Evolutionary conservation across 805 yeast species (phyloP), one percentile per base, ranked within the genome.

Genomic region (Kodamaea leandrae): DNA sequence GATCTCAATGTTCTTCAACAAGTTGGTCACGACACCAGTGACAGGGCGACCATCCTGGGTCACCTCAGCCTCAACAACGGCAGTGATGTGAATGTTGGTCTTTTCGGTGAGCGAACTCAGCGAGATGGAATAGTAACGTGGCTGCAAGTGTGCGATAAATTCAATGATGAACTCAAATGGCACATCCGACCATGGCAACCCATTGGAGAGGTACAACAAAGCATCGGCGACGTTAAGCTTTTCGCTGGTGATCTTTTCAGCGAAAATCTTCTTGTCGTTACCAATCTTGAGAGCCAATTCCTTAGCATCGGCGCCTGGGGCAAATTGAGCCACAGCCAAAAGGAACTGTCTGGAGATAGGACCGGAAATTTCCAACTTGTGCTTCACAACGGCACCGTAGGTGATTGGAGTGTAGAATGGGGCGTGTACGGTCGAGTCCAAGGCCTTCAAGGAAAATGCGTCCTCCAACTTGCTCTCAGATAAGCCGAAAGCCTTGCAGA

Each of bases 121-220:
- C 2, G 97, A 90, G 51, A 91, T 91, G 16, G 98, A 91, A 66
- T 91, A 91, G 68, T 88, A 91, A 63, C 99, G 90, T 30, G 97
- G 96, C 62, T 85, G 95, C 56, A 93, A 69, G 52, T 80, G 86
- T 32, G 89, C 77, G 47, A 93, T 62, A 21, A 83, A 75, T 68
- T 91, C 99, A 52, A 90, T 71, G 28, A 93, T 64, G 57, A 90
- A 86, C 46, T 80, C 82, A 71, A 91, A 84, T 23, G 98, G 96
- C 36, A 91, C 85, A 12, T 63, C 54, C 10, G 59, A 51, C 98
- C 98, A 93, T n/a, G 77, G 62, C 19, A 47, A 55, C 42, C 86
- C 88, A 10, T 68, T 54, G 12, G 96, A 84, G 33, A 90, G 61
- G 16, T 61, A 43, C 36, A 73, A 63, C 49, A 91, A 71, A 6